phyloP scores from a whole-genome alignment of 192 early-diverging fungal species.

The Polychytrium aggregatum region DNA sequence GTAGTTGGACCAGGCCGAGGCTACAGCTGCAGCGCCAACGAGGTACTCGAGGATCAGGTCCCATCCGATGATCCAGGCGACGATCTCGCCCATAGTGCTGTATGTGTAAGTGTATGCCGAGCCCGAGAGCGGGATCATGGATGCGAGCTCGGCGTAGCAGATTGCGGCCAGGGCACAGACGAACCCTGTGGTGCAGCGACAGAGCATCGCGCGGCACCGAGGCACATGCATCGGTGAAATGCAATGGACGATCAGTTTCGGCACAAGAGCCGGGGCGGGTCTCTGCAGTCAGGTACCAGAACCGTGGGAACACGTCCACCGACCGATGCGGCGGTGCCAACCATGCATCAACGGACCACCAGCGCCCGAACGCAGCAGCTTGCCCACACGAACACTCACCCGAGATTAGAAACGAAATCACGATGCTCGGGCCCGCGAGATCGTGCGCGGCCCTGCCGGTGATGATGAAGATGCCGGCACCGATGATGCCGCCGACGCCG shows the following conservation, averaged over 20 bases:
- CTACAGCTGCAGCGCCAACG: slow-evolving; percentile 71
- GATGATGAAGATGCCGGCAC: slow-evolving; percentile 73
- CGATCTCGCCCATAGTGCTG: slow-evolving; percentile 73
- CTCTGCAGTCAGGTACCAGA: no score
- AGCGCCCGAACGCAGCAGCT: no score
- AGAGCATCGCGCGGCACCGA: no score
- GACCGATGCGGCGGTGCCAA: no score
- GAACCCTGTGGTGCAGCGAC: no score
- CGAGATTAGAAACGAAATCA: slow-evolving; percentile 69
- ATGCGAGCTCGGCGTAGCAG: slow-evolving; percentile 77
- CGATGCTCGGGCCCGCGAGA: slow-evolving; percentile 73
- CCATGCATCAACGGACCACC: no score
- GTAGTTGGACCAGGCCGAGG: slow-evolving; percentile 78
- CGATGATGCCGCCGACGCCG: slow-evolving; percentile 69
- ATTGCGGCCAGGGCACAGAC: slow-evolving; percentile 64
- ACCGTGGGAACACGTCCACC: no score
- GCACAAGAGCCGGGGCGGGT: no score
- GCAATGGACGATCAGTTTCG: no score
- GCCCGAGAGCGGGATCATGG: slow-evolving; percentile 78
- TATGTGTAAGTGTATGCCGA: slow-evolving; percentile 80
- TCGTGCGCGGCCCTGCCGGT: slow-evolving; percentile 57
- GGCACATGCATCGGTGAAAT: no score
- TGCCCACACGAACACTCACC: no score
- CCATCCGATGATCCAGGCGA: slow-evolving; percentile 90
- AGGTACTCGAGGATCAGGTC: slow-evolving; percentile 81